phyloP scores from a whole-genome alignment of 352 stramenopile genomes.

The Phytophthora pinifolia region DNA sequence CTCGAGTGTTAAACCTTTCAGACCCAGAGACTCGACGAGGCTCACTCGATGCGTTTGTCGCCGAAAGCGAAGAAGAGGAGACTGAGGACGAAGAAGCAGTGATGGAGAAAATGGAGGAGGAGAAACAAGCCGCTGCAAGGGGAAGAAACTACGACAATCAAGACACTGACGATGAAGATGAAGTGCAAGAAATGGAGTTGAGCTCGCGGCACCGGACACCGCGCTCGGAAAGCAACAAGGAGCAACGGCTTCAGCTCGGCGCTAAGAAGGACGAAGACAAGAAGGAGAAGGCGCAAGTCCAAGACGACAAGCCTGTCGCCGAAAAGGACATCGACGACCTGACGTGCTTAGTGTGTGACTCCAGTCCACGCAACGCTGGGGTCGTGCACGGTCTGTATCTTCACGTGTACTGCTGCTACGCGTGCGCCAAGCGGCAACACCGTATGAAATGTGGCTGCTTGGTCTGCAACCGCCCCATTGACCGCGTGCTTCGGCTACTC shows the following conservation, averaged over 20 bases:
- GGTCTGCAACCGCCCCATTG: slow-evolving; percentile 81
- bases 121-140: slow-evolving; percentile 4
- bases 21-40: slow-evolving; percentile 38
- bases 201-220: slow-evolving; percentile 8
- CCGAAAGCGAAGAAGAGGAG: slow-evolving; percentile 56
- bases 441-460: slow-evolving; percentile 54
- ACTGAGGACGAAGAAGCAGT: slow-evolving; percentile 43
- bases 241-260: slow-evolving; percentile 19
- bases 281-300: slow-evolving; percentile 9
- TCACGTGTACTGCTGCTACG: slow-evolving; percentile 82
- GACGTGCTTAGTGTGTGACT: slow-evolving; percentile 65
- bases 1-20: slow-evolving; percentile 1
- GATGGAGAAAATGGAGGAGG: slow-evolving; percentile 37
- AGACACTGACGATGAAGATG: slow-evolving; percentile 24
- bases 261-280: slow-evolving; percentile 6
- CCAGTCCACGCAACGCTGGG: slow-evolving; percentile 59
- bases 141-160: slow-evolving; percentile 26
- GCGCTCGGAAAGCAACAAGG: slow-evolving; percentile 30
- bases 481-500: slow-evolving; percentile 70
- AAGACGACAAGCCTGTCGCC: slow-evolving; percentile 17
- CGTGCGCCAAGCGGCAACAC: slow-evolving; percentile 69
- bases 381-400: slow-evolving; percentile 80
- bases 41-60: slow-evolving; percentile 60
- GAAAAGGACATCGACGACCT: slow-evolving; percentile 58
- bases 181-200: slow-evolving; percentile 20